These are phyloP conservation scores for Leptographium galeiforme DNA, from an alignment of 2,329 filamentous ascomycete species.

Conservation along the genomic window DNA sequence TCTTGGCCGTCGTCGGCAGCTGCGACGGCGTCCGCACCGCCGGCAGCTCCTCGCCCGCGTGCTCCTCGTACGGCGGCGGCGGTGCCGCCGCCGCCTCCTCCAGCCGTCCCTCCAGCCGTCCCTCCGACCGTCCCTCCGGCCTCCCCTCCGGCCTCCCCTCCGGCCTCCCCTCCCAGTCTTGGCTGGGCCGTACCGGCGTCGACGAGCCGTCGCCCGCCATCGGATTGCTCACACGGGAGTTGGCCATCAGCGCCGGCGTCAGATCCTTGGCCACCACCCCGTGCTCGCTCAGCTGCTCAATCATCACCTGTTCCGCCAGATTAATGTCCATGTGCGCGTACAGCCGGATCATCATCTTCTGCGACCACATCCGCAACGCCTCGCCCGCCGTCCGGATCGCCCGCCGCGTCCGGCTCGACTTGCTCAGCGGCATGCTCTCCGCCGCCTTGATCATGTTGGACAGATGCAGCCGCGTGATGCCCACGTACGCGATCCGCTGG, in stretches of 20 bases:
- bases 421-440: slow-evolving; percentile 37
- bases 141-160: no score
- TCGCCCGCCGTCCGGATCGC: slow-evolving; percentile 56
- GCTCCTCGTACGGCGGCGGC: slow-evolving; percentile 48
- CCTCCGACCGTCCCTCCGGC: no score
- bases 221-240: slow-evolving; percentile 85
- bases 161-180: no score
- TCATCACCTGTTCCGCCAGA: slow-evolving; percentile 88
- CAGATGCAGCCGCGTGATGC: slow-evolving; percentile 70
- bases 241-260: slow-evolving; percentile 77
- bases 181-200: not conserved
- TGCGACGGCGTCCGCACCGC: slow-evolving; percentile 74
- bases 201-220: slow-evolving; percentile 42
- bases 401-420: slow-evolving; percentile 55
- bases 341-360: slow-evolving; percentile 93
- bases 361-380: slow-evolving; percentile 85
- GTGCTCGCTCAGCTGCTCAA: slow-evolving; percentile 88
- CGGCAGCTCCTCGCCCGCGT: slow-evolving; percentile 57
- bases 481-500: slow-evolving; percentile 91
- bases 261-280: slow-evolving; percentile 77
- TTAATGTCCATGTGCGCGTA: slow-evolving; percentile 97
- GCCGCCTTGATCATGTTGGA: slow-evolving; percentile 61
- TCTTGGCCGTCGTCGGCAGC: slow-evolving; percentile 64
- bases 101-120: no score
- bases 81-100: slow-evolving; percentile 35